Evolutionary conservation across 345 rosid species (phyloP), one percentile per base, ranked within the genome.

Genomic region (Bruguiera sexangula): DNA sequence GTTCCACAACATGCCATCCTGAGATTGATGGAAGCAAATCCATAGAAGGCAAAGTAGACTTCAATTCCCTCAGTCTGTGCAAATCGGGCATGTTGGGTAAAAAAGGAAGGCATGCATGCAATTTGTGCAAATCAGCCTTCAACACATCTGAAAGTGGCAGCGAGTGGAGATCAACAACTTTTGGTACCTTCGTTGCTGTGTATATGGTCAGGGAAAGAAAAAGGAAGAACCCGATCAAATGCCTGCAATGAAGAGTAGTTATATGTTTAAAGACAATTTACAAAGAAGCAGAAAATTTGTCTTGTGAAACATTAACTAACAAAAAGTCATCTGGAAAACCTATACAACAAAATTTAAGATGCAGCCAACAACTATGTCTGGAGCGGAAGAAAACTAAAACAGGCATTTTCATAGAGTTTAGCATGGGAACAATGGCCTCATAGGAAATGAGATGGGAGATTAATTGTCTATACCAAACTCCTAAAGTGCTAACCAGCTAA

Each of bases 211-310:
- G 86, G 62, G 95, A 77, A 66, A 94, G 92, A 83, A 94, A 94
- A 73, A 94, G 67, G 82, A 94, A 94, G 82, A 94, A 94, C n/a
- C 98, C 98, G 76, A 94, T 89, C 86, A 94, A 83, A 83, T 94
- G 98, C 84, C 98, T 94, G 89, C 88, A 81, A 46, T 48, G 24
- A 75, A 64, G 37, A 57, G 32, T 0, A 46, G 63, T 61, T 63
- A 39, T 61, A 16, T 34, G 19, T 53, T 29, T 65, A 62, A 37
- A 34, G 36, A 67, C 18, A 66, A 20, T 18, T 26, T 48, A 50
- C 5, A 6, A 20, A 34, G 50, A 6, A 60, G 34, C 21, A 66
- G 52, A 65, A 62, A 34, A 31, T 59, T 52, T 61, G 43, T 22
- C 31, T 62, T 18, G 37, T 46, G 54, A 67, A 37, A 26, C 55